Evolutionary conservation across 2,329 filamentous ascomycete genomes (phyloP).

Genomic region (Ramularia endophylla): DNA sequence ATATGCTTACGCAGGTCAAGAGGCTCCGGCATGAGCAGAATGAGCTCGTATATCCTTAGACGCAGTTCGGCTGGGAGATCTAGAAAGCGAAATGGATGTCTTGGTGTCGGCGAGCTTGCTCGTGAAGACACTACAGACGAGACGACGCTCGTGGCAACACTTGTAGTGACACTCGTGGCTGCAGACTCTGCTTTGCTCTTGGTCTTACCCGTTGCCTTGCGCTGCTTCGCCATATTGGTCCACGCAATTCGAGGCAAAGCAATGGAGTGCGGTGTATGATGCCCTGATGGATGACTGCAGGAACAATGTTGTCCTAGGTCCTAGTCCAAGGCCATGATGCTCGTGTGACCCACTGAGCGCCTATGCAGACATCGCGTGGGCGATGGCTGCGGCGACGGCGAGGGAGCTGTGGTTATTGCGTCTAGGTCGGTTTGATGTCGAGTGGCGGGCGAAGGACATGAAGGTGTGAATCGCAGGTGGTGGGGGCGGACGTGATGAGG

Average conservation of each 20-base stretch:
- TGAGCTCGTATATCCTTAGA: constrained; percentile 60
- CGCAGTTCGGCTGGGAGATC: constrained; percentile 64
- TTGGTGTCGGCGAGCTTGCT: constrained; percentile 19
- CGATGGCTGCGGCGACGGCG: constrained; percentile 15
- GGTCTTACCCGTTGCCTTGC: no score
- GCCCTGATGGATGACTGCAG: no score
- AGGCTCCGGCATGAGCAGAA: constrained; percentile 53
- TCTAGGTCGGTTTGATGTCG: no score
- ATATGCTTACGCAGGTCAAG: constrained; percentile 50
- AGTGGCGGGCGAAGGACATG: not conserved
- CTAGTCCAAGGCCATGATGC: constrained; percentile 29
- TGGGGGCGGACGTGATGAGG: not conserved
- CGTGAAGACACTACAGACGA: constrained; percentile 22
- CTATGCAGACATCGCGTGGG: constrained; percentile 39
- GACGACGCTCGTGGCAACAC: constrained; percentile 16
- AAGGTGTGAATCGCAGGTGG: not conserved
- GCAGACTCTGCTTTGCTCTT: no score
- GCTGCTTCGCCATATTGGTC: constrained; percentile 23
- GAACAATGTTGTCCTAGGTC: no score
- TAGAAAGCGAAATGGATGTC: constrained; percentile 57
- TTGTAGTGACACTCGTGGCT: no score
- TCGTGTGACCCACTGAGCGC: constrained; percentile 26
- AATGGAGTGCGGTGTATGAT: no score
- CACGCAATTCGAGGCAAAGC: no score
- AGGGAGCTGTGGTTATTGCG: constrained; percentile 24